phyloP scores from a whole-genome alignment of 352 stramenopile species.

The Pythium plurisporium region DNA sequence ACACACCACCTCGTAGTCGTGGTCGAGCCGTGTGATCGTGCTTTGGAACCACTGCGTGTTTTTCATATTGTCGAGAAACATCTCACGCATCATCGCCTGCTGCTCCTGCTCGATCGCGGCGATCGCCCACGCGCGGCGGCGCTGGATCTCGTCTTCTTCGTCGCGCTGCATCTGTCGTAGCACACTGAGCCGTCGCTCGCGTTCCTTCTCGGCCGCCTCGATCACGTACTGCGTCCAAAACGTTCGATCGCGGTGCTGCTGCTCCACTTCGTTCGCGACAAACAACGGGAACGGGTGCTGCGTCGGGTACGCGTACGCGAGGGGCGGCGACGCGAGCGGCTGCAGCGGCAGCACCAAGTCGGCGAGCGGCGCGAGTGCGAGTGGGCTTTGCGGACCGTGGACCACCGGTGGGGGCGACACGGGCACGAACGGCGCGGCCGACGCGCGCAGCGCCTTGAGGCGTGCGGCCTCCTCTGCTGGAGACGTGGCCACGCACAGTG shows the following conservation, averaged over 20 bases:
- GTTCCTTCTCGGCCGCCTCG: conserved; percentile 74
- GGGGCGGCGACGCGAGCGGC: background rate
- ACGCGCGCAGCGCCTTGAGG: conserved; percentile 27
- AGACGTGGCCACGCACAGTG: background rate
- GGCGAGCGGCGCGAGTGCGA: background rate
- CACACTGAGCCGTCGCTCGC: conserved; percentile 52
- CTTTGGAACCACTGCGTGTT: conserved; percentile 88
- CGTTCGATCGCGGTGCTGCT: conserved; percentile 35
- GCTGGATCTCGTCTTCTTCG: conserved; percentile 67
- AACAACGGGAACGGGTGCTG: background rate
- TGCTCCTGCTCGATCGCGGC: conserved; percentile 79
- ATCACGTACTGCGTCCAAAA: conserved; percentile 85
- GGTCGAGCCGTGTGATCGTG: conserved; percentile 71
- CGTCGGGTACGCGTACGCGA: background rate
- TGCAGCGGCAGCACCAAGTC: no score
- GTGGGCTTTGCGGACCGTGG: background rate
- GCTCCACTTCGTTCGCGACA: background rate
- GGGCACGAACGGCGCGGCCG: conserved; percentile 36
- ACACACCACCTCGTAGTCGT: conserved; percentile 84
- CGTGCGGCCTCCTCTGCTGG: background rate
- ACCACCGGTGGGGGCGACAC: conserved; percentile 1
- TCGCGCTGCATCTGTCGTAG: conserved; percentile 68
- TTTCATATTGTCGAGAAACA: conserved; percentile 88
- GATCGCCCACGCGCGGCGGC: conserved; percentile 68
- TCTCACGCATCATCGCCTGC: conserved; percentile 70